Conservation (phyloP, 1,284 basidiomycete genomes). For the Puccinia coronata region DNA sequence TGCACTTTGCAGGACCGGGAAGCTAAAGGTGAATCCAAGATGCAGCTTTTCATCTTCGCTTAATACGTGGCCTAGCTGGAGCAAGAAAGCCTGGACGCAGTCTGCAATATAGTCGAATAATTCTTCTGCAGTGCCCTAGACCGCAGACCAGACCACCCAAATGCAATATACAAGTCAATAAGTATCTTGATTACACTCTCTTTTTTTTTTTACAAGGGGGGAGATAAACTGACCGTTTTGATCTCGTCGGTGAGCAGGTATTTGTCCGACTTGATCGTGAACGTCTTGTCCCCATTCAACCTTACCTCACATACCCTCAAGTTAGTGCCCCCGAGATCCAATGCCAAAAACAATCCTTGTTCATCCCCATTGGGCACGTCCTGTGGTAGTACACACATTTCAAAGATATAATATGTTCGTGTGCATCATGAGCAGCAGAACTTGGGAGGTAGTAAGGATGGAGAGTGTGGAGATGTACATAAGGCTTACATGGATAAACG, state of each 20-base stretch:
- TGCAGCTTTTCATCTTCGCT: conserved; percentile 66
- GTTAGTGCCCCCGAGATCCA: conserved; percentile 93
- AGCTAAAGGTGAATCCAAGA: conserved; percentile 90
- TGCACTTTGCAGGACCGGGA: conserved; percentile 95
- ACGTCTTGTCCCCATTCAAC: conserved; percentile 83
- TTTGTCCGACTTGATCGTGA: conserved; percentile 85
- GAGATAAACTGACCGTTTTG: conserved; percentile 75
- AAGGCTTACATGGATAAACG: conserved; percentile 51
- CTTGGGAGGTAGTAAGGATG: not conserved
- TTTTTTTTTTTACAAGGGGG: not conserved
- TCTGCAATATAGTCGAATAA: conserved; percentile 79
- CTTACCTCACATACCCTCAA: conserved; percentile 92
- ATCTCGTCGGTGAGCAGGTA: conserved; percentile 86
- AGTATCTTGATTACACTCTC: no score
- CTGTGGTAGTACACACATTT: conserved; percentile 21
- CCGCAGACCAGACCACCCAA: not conserved
- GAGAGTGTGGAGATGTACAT: not conserved
- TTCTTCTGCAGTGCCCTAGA: conserved; percentile 42
- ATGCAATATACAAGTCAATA: not conserved
- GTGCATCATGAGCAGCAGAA: not conserved
- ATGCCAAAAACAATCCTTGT: conserved; percentile 85
- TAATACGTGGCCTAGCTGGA: conserved; percentile 64
- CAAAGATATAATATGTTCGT: not conserved
- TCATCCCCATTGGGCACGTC: conserved; percentile 86
- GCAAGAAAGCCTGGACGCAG: conserved; percentile 90